phyloP scores from a whole-genome alignment of 2,329 filamentous ascomycete genomes.

The Geoglossum cookeanum region DNA sequence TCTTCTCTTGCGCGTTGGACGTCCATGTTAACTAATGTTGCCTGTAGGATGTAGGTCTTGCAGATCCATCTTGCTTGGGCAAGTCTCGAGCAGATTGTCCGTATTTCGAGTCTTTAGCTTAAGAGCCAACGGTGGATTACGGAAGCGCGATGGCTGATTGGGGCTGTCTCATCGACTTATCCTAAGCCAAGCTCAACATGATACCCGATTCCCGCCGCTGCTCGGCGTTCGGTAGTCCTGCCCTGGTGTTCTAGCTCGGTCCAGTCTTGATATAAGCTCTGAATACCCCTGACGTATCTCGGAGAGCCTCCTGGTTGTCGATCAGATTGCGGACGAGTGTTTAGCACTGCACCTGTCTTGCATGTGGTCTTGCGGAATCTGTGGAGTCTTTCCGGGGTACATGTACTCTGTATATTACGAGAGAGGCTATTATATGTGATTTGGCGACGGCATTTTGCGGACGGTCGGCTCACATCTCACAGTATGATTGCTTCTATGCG shows the following conservation, averaged over 20 bases:
- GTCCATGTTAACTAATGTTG: too few species aligned
- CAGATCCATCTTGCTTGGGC: neutral
- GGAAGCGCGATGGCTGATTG: neutral
- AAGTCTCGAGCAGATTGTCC: neutral
- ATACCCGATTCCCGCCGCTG: neutral
- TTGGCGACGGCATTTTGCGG: neutral
- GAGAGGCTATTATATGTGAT: neutral
- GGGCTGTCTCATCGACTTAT: neutral
- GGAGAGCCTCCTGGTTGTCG: neutral
- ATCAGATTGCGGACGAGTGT: too few species aligned
- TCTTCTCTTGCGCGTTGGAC: neutral
- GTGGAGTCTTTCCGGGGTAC: neutral
- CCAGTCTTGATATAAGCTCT: neutral
- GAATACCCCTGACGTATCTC: neutral
- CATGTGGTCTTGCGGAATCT: neutral
- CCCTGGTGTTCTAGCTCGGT: neutral
- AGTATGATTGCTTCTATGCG: constrained; percentile 90
- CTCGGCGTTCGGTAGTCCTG: neutral
- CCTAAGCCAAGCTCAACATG: neutral
- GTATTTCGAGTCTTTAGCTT: neutral
- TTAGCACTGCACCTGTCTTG: neutral
- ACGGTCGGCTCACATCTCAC: neutral
- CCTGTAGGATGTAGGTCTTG: neutral
- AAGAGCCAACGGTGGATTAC: neutral
- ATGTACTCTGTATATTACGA: neutral